These are phyloP conservation scores for Rosellinia necatrix DNA, from an alignment of 2,329 filamentous ascomycete genomes.

Conservation along the genomic window DNA sequence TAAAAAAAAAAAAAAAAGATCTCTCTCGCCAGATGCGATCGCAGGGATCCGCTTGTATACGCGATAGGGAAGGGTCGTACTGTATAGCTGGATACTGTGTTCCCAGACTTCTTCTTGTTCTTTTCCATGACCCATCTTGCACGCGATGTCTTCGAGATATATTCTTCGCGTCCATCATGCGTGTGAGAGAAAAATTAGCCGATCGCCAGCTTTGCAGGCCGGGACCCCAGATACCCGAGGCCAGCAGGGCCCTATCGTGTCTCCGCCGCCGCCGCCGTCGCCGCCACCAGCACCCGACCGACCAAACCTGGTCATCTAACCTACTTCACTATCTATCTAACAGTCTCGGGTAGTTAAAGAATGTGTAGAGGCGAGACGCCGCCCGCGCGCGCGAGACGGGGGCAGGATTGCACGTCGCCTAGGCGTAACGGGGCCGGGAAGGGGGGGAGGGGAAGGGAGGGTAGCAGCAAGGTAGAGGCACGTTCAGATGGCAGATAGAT, in stretches of 20 bases:
- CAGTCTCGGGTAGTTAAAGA: no score
- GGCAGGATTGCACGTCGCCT: no score
- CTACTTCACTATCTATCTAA: no score
- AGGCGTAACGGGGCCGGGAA: background rate
- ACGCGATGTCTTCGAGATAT: background rate
- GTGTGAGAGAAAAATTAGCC: background rate
- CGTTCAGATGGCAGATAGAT: no score
- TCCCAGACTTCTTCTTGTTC: background rate
- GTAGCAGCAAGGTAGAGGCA: background rate
- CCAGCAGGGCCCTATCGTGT: no score
- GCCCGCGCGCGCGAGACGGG: no score
- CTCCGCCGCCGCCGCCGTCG: no score
- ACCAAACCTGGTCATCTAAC: no score
- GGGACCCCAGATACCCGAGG: no score
- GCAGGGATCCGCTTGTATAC: background rate
- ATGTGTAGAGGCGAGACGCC: no score
- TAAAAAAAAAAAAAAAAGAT: background rate
- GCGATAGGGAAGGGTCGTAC: background rate
- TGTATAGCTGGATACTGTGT: background rate
- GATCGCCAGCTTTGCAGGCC: background rate
- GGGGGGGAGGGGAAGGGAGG: background rate
- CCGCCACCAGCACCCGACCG: no score
- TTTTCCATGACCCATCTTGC: background rate
- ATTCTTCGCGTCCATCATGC: background rate
- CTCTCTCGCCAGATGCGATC: background rate